Percentiles rank a stretch among this genome's conserved stretches.
Evolutionary conservation across 2,329 filamentous ascomycete species (phyloP).

Genomic region (Diaporthe destruens): DNA sequence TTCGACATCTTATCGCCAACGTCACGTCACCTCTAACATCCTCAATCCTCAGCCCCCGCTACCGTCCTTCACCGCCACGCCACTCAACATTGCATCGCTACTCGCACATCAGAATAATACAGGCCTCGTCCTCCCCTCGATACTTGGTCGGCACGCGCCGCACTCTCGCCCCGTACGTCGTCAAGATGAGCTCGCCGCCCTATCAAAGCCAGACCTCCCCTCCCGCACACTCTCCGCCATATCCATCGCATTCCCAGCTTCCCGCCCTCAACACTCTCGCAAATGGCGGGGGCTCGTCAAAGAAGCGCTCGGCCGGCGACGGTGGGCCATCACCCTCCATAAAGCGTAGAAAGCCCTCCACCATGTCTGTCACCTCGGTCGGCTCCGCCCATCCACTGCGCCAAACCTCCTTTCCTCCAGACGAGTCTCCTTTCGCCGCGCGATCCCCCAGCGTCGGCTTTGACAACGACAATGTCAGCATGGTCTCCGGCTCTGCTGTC

Average conservation of each 20-base stretch:
- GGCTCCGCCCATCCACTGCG: slow-evolving; percentile 76
- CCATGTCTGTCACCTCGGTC: slow-evolving; percentile 65
- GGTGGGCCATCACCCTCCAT: slow-evolving; percentile 60
- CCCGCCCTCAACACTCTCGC: slow-evolving; percentile 51
- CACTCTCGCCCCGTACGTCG: background rate
- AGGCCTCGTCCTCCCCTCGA: background rate
- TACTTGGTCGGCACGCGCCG: background rate
- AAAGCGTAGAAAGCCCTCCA: slow-evolving; percentile 80
- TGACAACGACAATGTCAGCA: slow-evolving; percentile 71
- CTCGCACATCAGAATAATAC: background rate
- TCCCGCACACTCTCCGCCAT: slow-evolving; percentile 67
- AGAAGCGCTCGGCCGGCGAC: slow-evolving; percentile 70
- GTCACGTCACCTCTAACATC: slow-evolving; percentile 3
- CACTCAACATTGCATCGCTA: no score
- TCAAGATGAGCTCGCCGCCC: slow-evolving; percentile 69
- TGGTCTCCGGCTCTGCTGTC: slow-evolving; percentile 72
- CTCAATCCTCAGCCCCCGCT: no score
- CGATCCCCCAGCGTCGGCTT: slow-evolving; percentile 72
- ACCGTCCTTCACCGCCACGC: background rate
- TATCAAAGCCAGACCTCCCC: slow-evolving; percentile 58
- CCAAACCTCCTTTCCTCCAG: slow-evolving; percentile 84
- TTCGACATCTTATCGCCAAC: background rate
- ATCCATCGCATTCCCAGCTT: slow-evolving; percentile 62
- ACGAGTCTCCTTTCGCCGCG: slow-evolving; percentile 66
- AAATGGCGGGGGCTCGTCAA: slow-evolving; percentile 59